Percentiles rank a stretch among this genome's conserved stretches.
phyloP scores from a whole-genome alignment of 768 basidiomycete genomes.

The Agrocybe praecox region DNA sequence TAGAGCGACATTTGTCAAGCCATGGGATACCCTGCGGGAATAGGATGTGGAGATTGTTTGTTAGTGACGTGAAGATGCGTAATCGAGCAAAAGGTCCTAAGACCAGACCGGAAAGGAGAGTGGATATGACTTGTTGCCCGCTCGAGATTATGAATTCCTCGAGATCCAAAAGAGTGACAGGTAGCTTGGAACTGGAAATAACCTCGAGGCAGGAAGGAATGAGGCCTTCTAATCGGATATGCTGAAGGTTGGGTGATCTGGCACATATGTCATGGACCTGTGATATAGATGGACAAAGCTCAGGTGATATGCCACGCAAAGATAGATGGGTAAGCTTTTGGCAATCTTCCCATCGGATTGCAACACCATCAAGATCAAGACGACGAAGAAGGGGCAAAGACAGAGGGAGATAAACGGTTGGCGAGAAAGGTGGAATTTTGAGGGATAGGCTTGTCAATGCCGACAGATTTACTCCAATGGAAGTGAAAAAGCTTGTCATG shows the following conservation, averaged over 20 bases:
- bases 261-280: constrained; percentile 35
- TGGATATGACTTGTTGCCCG: constrained; percentile 24
- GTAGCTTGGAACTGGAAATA: background rate
- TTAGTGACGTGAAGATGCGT: constrained; percentile 27
- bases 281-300: constrained; percentile 32
- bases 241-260: constrained; percentile 35
- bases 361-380: constrained; percentile 35
- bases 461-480: constrained; percentile 25
- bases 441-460: constrained; percentile 35
- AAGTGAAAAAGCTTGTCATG: constrained; percentile 31
- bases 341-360: constrained; percentile 36
- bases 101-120: constrained; percentile 25
- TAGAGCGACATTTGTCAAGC: background rate
- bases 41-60: constrained; percentile 25
- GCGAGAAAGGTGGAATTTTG: constrained; percentile 30
- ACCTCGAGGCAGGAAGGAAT: constrained; percentile 18
- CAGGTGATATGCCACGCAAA: constrained; percentile 31
- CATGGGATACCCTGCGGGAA: constrained; percentile 28
- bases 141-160: constrained; percentile 31
- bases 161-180: constrained; percentile 24
- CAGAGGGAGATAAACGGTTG: constrained; percentile 23
- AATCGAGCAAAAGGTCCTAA: constrained; percentile 26
- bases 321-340: constrained; percentile 32
- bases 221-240: constrained; percentile 32
- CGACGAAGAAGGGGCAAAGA: constrained; percentile 31